Conservation (phyloP, 306 rosid genomes). For the Pyrus bretschneideri region DNA sequence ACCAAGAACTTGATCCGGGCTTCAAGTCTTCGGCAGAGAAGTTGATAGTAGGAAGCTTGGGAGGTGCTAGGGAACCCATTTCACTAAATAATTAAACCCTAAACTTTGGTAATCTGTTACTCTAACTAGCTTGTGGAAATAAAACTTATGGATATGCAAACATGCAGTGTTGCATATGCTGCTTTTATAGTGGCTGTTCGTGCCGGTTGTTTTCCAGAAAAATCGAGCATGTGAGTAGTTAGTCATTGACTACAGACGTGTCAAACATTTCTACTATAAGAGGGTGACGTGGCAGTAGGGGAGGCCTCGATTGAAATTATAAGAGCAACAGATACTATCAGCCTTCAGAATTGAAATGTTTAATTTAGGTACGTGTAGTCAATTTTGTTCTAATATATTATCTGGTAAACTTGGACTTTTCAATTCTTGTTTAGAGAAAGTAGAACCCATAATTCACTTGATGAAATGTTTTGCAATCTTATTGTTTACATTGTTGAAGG, state of each 20-base stretch:
- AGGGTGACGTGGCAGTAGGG: no score
- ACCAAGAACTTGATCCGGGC: slow-evolving; percentile 1
- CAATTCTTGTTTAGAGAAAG: no score
- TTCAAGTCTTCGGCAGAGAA: background rate
- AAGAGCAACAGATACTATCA: no score
- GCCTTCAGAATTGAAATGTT: no score
- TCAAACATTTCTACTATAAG: background rate
- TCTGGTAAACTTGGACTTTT: background rate
- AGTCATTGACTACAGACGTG: background rate
- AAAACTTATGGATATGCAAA: background rate
- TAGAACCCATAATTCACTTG: background rate
- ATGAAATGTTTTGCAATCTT: no score
- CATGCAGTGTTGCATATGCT: background rate
- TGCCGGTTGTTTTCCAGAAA: background rate
- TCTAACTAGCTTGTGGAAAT: background rate
- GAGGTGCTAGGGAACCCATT: background rate
- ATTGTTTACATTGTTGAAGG: no score
- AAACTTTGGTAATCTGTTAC: background rate
- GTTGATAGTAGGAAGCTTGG: background rate
- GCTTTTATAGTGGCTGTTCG: background rate
- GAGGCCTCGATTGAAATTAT: background rate
- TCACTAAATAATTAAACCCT: background rate
- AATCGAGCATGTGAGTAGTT: background rate
- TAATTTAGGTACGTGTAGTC: background rate
- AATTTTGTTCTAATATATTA: no score